These are phyloP conservation scores for Clarireedia paspali DNA, from an alignment of 2,329 filamentous ascomycete species.

Conservation along the genomic window DNA sequence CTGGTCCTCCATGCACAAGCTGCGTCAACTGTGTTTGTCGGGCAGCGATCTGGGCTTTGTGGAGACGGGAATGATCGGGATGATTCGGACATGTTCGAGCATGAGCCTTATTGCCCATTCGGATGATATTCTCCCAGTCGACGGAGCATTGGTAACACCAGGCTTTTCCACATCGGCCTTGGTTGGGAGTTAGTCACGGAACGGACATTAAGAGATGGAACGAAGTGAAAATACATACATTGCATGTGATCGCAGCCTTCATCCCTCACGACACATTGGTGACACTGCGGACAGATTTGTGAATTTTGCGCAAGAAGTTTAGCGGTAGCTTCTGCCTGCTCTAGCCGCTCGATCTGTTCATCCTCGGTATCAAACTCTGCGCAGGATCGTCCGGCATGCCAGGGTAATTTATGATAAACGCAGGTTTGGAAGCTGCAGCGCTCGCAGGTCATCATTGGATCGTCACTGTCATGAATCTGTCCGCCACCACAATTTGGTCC, in stretches of 20 bases:
- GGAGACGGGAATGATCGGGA: not conserved
- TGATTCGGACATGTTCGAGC: conserved; percentile 3
- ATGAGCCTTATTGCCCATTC: conserved; percentile 15
- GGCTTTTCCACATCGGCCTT: conserved; percentile 16
- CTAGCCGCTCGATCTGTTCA: conserved; percentile 20
- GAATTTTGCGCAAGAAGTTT: conserved; percentile 17
- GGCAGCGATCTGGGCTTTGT: not conserved
- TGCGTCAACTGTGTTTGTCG: conserved; percentile 8
- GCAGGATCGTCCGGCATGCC: conserved; percentile 20
- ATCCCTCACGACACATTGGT: conserved; percentile 15
- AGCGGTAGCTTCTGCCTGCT: conserved; percentile 20
- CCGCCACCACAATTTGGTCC: conserved; percentile 13
- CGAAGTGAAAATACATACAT: conserved; percentile 6
- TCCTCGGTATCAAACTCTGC: conserved; percentile 19
- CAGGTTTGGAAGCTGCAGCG: conserved; percentile 18
- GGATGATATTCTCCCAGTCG: conserved; percentile 19
- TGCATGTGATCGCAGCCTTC: conserved; percentile 21
- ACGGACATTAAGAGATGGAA: not conserved
- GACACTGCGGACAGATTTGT: conserved; percentile 18
- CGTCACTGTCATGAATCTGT: conserved; percentile 12
- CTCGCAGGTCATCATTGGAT: conserved; percentile 19
- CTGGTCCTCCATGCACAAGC: conserved; percentile 15
- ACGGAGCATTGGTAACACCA: conserved; percentile 21
- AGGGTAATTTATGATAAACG: conserved; percentile 18
- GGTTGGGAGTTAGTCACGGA: not conserved